Evolutionary conservation across 768 basidiomycete genomes (phyloP).

Genomic region (Mycena crocata): DNA sequence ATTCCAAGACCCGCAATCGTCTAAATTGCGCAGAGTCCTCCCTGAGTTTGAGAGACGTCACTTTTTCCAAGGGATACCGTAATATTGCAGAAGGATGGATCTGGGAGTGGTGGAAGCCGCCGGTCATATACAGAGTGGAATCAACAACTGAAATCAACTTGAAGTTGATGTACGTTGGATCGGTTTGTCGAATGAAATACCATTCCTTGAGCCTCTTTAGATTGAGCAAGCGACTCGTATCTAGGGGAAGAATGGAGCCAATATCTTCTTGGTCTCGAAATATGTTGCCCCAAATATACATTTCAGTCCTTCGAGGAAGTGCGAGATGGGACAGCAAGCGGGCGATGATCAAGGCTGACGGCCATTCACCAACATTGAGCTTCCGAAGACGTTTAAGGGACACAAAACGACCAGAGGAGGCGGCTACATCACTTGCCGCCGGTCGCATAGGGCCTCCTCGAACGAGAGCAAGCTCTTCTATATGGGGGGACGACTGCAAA

Average conservation of each 20-base stretch:
- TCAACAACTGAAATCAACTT: conserved; percentile 9
- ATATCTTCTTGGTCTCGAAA: conserved; percentile 9
- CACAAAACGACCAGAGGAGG: conserved; percentile 14
- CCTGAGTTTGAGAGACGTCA: conserved; percentile 4
- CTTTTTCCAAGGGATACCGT: conserved; percentile 12
- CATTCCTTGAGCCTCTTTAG: conserved; percentile 14
- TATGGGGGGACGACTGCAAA: conserved; percentile 25
- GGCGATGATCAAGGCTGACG: conserved; percentile 24
- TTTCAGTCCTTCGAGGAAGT: conserved; percentile 21
- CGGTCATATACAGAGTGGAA: conserved; percentile 5
- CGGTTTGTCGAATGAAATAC: conserved; percentile 5
- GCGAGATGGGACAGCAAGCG: conserved; percentile 34
- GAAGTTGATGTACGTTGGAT: neutral
- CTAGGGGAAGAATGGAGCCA: conserved; percentile 4
- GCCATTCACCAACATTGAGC: conserved; percentile 34
- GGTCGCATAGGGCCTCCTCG: conserved; percentile 32
- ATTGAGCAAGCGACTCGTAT: conserved; percentile 4
- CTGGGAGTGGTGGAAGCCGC: conserved; percentile 8
- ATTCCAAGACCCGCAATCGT: conserved; percentile 13
- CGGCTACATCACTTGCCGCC: conserved; percentile 7
- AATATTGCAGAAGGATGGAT: conserved; percentile 8
- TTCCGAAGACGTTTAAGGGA: conserved; percentile 27
- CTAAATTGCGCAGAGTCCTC: conserved; percentile 4
- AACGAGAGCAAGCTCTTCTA: conserved; percentile 33
- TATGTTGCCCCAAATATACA: conserved; percentile 36